Evolutionary conservation across 306 rosid genomes (phyloP).

Genomic region (Inga oerstediana): DNA sequence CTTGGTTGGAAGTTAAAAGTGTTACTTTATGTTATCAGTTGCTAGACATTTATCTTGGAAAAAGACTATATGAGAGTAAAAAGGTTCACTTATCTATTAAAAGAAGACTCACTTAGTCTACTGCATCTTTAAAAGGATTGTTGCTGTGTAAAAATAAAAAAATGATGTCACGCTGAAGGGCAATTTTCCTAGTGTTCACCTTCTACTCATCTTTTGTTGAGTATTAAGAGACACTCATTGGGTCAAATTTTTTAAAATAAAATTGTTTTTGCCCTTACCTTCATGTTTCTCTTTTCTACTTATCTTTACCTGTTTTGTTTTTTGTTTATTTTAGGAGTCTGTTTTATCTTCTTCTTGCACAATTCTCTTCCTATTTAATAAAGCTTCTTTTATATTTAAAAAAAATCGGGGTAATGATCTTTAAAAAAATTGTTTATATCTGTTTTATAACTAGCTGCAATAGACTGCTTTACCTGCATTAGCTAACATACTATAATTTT

Average conservation of each 20-base stretch:
- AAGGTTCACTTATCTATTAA: not conserved
- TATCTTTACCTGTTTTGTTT: not conserved
- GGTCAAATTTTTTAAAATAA: constrained; percentile 19
- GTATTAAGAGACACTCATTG: not conserved
- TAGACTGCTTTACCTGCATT: constrained; percentile 26
- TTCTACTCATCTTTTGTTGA: not conserved
- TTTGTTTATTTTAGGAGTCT: not conserved
- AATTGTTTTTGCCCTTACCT: not conserved
- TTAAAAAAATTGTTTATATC: not conserved
- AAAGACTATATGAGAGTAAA: not conserved
- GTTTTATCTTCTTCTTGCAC: not conserved
- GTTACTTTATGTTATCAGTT: constrained; percentile 34
- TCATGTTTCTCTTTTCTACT: not conserved
- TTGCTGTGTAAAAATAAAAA: constrained; percentile 17
- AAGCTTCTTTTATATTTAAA: not conserved
- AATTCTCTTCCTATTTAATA: not conserved
- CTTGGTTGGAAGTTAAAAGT: constrained; percentile 49
- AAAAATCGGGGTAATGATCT: not conserved
- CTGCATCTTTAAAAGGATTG: not conserved
- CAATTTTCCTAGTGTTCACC: constrained; percentile 9
- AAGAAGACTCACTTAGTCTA: not conserved
- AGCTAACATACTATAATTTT: constrained; percentile 29
- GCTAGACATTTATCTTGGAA: constrained; percentile 16
- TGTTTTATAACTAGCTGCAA: constrained; percentile 21
- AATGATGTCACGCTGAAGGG: not conserved